Conservation (phyloP, 495 filamentous ascomycete species). For the Tetracladium setigerum region DNA sequence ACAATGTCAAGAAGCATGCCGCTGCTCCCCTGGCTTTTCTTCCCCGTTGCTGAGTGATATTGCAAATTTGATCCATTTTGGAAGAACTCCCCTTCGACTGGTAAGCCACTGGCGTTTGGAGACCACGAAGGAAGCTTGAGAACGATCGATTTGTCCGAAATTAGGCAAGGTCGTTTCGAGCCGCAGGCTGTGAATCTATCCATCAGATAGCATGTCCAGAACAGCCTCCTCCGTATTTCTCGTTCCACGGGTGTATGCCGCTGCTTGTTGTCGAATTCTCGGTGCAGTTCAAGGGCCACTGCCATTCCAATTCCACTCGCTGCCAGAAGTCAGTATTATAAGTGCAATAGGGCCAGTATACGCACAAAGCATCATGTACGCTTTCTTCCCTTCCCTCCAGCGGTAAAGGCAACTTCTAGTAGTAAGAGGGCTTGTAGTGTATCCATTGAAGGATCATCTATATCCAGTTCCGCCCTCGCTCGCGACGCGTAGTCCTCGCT, state of each 20-base stretch:
- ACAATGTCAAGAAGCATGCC: slow-evolving; percentile 72
- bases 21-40: slow-evolving; percentile 59
- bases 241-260: slow-evolving; percentile 43
- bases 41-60: slow-evolving; percentile 43
- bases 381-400: slow-evolving; percentile 71
- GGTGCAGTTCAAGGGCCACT: slow-evolving; percentile 67
- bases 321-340: slow-evolving; percentile 25
- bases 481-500: slow-evolving; percentile 62
- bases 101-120: slow-evolving; percentile 8
- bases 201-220: slow-evolving; percentile 80
- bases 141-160: slow-evolving; percentile 65
- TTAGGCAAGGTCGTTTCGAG: slow-evolving; percentile 67
- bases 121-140: slow-evolving; percentile 56
- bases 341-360: neutral
- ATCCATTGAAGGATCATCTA: slow-evolving; percentile 72
- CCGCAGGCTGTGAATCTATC: slow-evolving; percentile 74
- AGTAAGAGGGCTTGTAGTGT: slow-evolving; percentile 66
- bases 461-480: slow-evolving; percentile 61
- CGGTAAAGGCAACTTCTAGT: slow-evolving; percentile 67
- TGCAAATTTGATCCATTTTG: slow-evolving; percentile 40
- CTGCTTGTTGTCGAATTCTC: slow-evolving; percentile 53
- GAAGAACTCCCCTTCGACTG: slow-evolving; percentile 66
- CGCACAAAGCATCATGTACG: slow-evolving; percentile 77
- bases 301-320: slow-evolving; percentile 76
- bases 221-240: slow-evolving; percentile 66